Evolutionary conservation across 2,329 filamentous ascomycete species (phyloP).

Genomic region (Scleromitrula shiraiana): DNA sequence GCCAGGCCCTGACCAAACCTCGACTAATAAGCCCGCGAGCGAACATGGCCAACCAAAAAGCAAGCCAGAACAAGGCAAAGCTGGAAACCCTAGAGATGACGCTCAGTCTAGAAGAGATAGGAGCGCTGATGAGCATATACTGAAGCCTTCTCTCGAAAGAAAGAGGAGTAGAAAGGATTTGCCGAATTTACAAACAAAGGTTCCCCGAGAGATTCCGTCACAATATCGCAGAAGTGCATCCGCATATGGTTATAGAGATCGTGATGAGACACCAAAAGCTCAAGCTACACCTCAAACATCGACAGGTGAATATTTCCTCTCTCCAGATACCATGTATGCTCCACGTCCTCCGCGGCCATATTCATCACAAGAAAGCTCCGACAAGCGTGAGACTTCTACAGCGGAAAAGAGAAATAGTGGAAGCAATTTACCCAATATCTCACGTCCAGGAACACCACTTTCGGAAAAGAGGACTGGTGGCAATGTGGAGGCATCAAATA

Average conservation of each 20-base stretch:
- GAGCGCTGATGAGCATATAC: neutral
- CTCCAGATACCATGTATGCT: conserved; percentile 36
- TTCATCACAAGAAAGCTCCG: conserved; percentile 28
- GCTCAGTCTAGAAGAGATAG: neutral
- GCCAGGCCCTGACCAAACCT: conserved; percentile 24
- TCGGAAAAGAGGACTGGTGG: conserved; percentile 18
- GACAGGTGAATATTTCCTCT: conserved; percentile 35
- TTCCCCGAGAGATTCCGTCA: conserved; percentile 26
- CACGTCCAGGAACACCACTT: conserved; percentile 16
- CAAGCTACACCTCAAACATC: conserved; percentile 13
- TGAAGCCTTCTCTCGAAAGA: conserved; percentile 15
- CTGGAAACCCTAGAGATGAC: neutral
- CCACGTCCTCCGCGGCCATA: conserved; percentile 20
- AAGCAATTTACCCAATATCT: conserved; percentile 10
- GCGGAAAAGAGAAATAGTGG: conserved; percentile 25
- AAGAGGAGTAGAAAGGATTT: conserved; percentile 27
- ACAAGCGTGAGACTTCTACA: conserved; percentile 21
- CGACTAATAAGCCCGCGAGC: conserved; percentile 4
- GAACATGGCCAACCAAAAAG: neutral
- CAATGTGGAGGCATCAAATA: conserved; percentile 13
- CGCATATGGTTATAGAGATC: conserved; percentile 17
- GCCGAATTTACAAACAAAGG: conserved; percentile 27
- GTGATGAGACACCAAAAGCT: conserved; percentile 28
- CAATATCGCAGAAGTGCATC: conserved; percentile 27
- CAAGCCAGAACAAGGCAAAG: conserved; percentile 1